phyloP scores from a whole-genome alignment of 805 yeast species.

The Myxozyma neglecta region DNA sequence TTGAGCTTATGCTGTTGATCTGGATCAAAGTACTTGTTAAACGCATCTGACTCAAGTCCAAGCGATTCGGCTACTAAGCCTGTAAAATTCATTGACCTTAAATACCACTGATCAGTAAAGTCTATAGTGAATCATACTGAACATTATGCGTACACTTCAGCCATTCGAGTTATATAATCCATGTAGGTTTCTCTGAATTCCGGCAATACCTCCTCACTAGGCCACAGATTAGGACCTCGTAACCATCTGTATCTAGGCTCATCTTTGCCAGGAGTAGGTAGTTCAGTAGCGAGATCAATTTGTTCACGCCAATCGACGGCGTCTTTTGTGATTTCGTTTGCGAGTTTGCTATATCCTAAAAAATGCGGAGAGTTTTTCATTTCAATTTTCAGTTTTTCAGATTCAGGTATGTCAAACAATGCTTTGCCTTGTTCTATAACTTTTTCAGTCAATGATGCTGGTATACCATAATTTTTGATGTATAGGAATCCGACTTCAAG shows the following conservation, averaged over 20 bases:
- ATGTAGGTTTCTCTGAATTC: conserved; percentile 13
- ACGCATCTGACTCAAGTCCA: conserved; percentile 47
- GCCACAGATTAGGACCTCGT: conserved; percentile 28
- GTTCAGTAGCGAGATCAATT: conserved; percentile 47
- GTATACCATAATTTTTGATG: conserved; percentile 50
- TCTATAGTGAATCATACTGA: no score
- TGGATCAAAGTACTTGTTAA: conserved; percentile 52
- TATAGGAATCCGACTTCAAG: conserved; percentile 58
- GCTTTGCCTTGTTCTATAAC: conserved; percentile 46
- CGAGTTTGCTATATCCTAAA: conserved; percentile 57
- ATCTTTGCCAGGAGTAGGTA: conserved; percentile 24
- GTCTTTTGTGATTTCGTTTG: conserved; percentile 58
- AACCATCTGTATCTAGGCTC: conserved; percentile 31
- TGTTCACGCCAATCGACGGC: conserved; percentile 62
- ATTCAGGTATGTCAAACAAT: conserved; percentile 50
- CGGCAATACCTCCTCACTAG: conserved; percentile 25
- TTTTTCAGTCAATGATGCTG: conserved; percentile 42
- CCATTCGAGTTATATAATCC: conserved; percentile 22
- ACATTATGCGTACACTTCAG: conserved; percentile 10
- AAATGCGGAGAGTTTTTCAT: conserved; percentile 61
- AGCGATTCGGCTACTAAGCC: conserved; percentile 56
- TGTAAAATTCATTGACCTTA: conserved; percentile 18
- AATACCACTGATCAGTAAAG: not conserved
- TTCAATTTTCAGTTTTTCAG: conserved; percentile 48
- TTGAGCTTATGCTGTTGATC: conserved; percentile 53